These are phyloP conservation scores for Pseudozyma thailandica DNA, from an alignment of 1,284 basidiomycete genomes.

Conservation along the genomic window DNA sequence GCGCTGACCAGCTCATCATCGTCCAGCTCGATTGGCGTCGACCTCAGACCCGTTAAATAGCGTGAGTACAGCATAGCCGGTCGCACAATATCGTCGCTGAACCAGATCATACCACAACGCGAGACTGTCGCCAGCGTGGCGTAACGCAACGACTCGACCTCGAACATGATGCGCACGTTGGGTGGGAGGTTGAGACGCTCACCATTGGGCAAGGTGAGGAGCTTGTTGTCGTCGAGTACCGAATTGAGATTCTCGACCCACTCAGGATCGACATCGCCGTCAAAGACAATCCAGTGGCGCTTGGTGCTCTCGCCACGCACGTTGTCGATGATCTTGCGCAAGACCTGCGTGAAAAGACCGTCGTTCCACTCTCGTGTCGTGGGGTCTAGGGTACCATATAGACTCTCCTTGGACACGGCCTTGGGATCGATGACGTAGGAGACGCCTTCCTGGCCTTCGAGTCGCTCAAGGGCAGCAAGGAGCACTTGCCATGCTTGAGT, in stretches of 20 bases:
- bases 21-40: slow-evolving; percentile 84
- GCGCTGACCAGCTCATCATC: slow-evolving; percentile 76
- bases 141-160: slow-evolving; percentile 97
- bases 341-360: slow-evolving; percentile 95
- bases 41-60: slow-evolving; percentile 82
- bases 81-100: slow-evolving; percentile 93
- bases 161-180: slow-evolving; percentile 99
- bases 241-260: slow-evolving; percentile 99
- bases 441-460: slow-evolving; percentile 91
- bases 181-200: slow-evolving; percentile 96
- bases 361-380: slow-evolving; percentile 99
- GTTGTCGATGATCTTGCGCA: slow-evolving; percentile 98
- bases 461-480: slow-evolving; percentile 85
- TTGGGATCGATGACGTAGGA: slow-evolving; percentile 99
- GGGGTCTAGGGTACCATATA: slow-evolving; percentile 95
- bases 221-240: slow-evolving; percentile 96
- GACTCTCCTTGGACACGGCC: slow-evolving; percentile 96
- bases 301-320: slow-evolving; percentile 96
- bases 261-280: slow-evolving; percentile 99
- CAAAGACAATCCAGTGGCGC: slow-evolving; percentile 99
- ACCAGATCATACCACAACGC: slow-evolving; percentile 99
- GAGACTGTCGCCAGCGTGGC: slow-evolving; percentile 98
- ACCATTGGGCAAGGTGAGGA: slow-evolving; percentile 95
- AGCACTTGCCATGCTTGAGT: slow-evolving; percentile 97
- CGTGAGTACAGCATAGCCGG: slow-evolving; percentile 90